Base-by-base conservation (phyloP, 1,284 basidiomycete species). In the Bondarzewia mesenterica region DNA sequence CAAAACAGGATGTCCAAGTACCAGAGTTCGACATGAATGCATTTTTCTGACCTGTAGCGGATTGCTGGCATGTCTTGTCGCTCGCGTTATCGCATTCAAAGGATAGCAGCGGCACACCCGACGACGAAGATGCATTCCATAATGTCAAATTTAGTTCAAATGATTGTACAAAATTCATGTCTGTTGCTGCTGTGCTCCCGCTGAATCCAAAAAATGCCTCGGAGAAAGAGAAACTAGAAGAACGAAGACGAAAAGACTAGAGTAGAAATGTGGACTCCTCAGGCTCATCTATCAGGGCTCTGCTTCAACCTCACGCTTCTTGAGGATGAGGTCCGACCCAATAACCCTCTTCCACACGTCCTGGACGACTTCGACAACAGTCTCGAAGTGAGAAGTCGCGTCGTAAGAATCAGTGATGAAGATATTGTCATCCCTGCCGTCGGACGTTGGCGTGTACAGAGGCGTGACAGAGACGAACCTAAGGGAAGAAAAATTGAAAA, bases 301-400 rank as follows among this genome's bases (percentile, higher is more conserved):
- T 42, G 74, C 75, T 56, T 85, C 80, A 26, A 77, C 75, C 52
- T 91, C 88, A 44, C 87, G 77, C 71, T 92, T 89, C 82, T 89
- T 90, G 54, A 93, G 75, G 49, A 83, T 85, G 46, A 93, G 74
- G 44, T 85, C 80, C 46, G 71, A 72, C 42, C 88, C 90, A 6
- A 77, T 75, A 52, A 94, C 82, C 51, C 92, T 77, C 70, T 86
- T 82, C 90, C 91, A 98, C 29, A 96, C 89, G 66, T 95, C 86
- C 54, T 86, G 82, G 38, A 98, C 94, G 55, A 96, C 93, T 50
- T 95, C 91, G 37, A 93, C 90, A 48, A 94, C 93, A 36, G 94
- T 97, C 77, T 99, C 96, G 63, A 99, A 99, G 73, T 99, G 96
- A 44, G 91, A 94, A 7, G 96, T 98, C 10, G 96, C 93, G 66